Percentiles rank a stretch among this genome's conserved stretches.
phyloP scores from a whole-genome alignment of 2,329 filamentous ascomycete genomes.

The Hypoxylon sp. region DNA sequence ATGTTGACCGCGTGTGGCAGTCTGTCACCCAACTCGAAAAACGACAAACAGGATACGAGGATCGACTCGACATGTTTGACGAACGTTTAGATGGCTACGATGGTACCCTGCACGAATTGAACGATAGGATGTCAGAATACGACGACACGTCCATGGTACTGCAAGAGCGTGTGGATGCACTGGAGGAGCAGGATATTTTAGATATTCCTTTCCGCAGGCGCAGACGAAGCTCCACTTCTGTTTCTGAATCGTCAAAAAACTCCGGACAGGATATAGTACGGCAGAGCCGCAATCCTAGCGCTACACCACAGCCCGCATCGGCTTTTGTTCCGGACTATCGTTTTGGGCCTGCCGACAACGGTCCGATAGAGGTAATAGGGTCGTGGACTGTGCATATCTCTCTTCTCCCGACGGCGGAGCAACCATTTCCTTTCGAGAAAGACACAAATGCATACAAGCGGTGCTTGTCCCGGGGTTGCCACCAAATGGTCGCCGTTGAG shows the following conservation, averaged over 20 bases:
- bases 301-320: slow-evolving; percentile 13
- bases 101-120: slow-evolving; percentile 55
- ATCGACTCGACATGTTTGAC: slow-evolving; percentile 51
- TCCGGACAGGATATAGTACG: slow-evolving; percentile 24
- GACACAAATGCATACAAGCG: slow-evolving; percentile 69
- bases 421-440: slow-evolving; percentile 69
- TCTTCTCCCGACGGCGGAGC: slow-evolving; percentile 61
- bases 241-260: slow-evolving; percentile 42
- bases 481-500: slow-evolving; percentile 63
- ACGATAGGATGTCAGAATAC: slow-evolving; percentile 59
- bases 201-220: slow-evolving; percentile 40
- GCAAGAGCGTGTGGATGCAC: slow-evolving; percentile 63
- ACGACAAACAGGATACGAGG: slow-evolving; percentile 49
- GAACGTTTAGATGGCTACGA: slow-evolving; percentile 53
- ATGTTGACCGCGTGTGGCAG: slow-evolving; percentile 63
- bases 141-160: slow-evolving; percentile 60
- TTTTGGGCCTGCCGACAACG: slow-evolving; percentile 32
- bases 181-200: slow-evolving; percentile 52
- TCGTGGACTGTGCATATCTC: slow-evolving; percentile 68
- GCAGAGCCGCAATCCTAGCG: slow-evolving; percentile 6
- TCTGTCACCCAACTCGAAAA: slow-evolving; percentile 57
- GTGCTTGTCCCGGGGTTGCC: slow-evolving; percentile 66
- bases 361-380: slow-evolving; percentile 42
- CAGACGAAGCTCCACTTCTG: slow-evolving; percentile 41
- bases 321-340: slow-evolving; percentile 37